Evolutionary conservation across 129 eudicot genomes (phyloP).

Genomic region (Flaveria linearis): DNA sequence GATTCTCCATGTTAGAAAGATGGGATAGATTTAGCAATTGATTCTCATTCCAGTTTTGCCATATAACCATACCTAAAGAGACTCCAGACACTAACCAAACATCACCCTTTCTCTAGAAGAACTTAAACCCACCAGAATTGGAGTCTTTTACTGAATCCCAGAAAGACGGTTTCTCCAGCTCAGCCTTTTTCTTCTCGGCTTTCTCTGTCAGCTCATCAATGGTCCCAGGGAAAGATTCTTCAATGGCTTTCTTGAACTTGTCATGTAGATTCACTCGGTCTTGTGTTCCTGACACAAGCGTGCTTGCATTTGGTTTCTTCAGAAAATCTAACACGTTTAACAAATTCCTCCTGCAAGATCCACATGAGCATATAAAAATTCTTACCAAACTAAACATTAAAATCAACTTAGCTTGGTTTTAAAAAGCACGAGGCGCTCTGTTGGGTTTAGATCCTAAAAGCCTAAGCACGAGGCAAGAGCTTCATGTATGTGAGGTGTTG

Average conservation of each 20-base stretch:
- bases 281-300: conserved; percentile 87
- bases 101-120: conserved; percentile 44
- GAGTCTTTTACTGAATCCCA: conserved; percentile 86
- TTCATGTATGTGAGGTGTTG: background rate
- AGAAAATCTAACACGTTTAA: conserved; percentile 81
- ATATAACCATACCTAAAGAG: background rate
- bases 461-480: background rate
- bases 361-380: background rate
- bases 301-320: conserved; percentile 79
- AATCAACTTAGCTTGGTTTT: background rate
- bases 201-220: conserved; percentile 49
- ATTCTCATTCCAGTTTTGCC: background rate
- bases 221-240: conserved; percentile 68
- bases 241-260: conserved; percentile 80
- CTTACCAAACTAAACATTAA: background rate
- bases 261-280: conserved; percentile 85
- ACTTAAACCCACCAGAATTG: conserved; percentile 77
- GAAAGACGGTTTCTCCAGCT: conserved; percentile 65
- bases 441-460: background rate
- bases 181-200: conserved; percentile 58
- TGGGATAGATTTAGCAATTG: no score
- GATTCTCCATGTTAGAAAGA: no score
- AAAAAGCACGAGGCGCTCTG: background rate
- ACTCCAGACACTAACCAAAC: background rate
- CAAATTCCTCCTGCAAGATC: conserved; percentile 77